A percentile compares a stretch with the other conserved stretches of the same genome.
Conservation (phyloP, 2,329 filamentous ascomycete genomes). For the Nannizzia gypsea region DNA sequence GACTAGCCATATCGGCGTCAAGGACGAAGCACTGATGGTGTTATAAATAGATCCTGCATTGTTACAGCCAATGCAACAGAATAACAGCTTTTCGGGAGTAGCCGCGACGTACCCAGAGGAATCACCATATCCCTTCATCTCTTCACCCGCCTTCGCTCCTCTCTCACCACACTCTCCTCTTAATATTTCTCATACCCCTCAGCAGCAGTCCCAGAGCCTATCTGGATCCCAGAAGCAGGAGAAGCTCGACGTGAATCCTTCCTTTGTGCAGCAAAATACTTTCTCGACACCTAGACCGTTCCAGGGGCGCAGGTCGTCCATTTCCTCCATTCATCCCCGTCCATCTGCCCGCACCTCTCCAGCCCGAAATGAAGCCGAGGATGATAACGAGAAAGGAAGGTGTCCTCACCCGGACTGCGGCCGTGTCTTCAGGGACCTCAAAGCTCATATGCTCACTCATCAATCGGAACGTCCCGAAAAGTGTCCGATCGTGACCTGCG, state of each 20-base stretch:
- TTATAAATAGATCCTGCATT: conserved; percentile 45
- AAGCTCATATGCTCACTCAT: conserved; percentile 90
- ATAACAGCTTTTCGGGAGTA: conserved; percentile 20
- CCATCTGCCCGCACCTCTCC: conserved; percentile 41
- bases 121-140: conserved; percentile 20
- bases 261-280: conserved; percentile 47
- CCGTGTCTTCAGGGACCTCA: conserved; percentile 77
- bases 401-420: conserved; percentile 79
- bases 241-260: conserved; percentile 35
- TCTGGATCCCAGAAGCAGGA: conserved; percentile 18
- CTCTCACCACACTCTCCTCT: conserved; percentile 29
- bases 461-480: conserved; percentile 85
- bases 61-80: conserved; percentile 40
- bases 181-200: conserved; percentile 16
- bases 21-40: conserved; percentile 1
- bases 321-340: conserved; percentile 58
- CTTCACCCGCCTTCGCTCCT: conserved; percentile 20
- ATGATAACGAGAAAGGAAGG: conserved; percentile 51
- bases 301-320: conserved; percentile 52
- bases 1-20: neutral
- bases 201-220: conserved; percentile 17
- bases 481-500: conserved; percentile 82
- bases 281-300: conserved; percentile 39
- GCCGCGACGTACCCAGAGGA: conserved; percentile 27
- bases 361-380: conserved; percentile 47